Evolutionary conservation across 176 grass and related monocot genomes (phyloP).

Genomic region (Aegilops tauschii): DNA sequence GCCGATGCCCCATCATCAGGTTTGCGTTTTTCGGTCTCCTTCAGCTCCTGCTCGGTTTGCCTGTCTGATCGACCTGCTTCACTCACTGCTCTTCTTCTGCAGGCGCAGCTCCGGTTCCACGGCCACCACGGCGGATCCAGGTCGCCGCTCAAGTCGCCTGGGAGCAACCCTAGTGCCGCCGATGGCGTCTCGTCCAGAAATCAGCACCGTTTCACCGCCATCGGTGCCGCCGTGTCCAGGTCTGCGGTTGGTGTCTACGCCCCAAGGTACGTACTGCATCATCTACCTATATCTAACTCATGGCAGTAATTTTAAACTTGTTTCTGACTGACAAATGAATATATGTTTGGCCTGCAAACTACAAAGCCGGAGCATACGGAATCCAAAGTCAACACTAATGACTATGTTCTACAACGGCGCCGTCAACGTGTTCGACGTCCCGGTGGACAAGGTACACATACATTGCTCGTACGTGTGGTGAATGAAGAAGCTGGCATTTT

Average conservation of each 20-base stretch:
- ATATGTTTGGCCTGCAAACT: background rate
- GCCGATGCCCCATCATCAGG: too few species aligned
- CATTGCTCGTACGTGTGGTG: background rate
- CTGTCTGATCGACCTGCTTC: too few species aligned
- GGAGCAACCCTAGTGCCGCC: too few species aligned
- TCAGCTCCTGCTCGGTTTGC: too few species aligned
- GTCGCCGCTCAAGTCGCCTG: too few species aligned
- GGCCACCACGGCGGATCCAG: background rate
- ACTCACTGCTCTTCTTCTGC: too few species aligned
- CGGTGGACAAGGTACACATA: slow-evolving; percentile 55
- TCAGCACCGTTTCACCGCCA: background rate
- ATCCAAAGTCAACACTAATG: slow-evolving; percentile 40
- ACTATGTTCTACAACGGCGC: slow-evolving; percentile 83
- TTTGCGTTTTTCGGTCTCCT: too few species aligned
- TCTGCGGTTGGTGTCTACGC: background rate
- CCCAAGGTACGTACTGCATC: background rate
- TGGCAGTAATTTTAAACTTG: background rate
- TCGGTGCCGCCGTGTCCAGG: background rate
- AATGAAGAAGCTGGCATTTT: background rate
- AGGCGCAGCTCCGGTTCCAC: background rate
- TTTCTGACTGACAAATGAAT: slow-evolving; percentile 6
- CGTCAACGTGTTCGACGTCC: slow-evolving; percentile 76
- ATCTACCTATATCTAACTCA: background rate
- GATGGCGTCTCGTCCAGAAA: too few species aligned
- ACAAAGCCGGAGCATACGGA: slow-evolving; percentile 35